Evolutionary conservation across 768 basidiomycete genomes (phyloP), one percentile per base, ranked within the genome.

Genomic region (Rubroboletus satanas): DNA sequence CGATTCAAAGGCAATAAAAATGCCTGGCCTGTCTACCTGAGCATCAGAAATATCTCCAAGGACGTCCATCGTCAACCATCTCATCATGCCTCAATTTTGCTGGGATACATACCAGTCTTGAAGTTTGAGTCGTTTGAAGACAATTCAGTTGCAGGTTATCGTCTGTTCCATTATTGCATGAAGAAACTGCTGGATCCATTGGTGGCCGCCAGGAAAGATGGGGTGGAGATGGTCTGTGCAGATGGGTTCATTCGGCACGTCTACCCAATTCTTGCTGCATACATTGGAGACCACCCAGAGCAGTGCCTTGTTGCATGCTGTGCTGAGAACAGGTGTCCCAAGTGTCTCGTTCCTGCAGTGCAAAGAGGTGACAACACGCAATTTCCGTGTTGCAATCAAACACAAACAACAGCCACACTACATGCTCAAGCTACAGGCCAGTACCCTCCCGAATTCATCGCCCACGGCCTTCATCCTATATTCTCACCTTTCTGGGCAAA

Each of bases 151-250:
- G 15, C 46, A 8, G 33, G 46, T 6, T 41, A 41, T 10, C 1
- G 1, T 0, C 3, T 41, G 6, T 41, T 41, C 3, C 39, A 41
- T 14, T 41, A 44, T 44, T 44, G 43, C 26, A 44, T 44, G 26
- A 28, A n/a, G 2, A 4, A 15, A 9, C 9, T 44, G 0, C 4
- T 44, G 2, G 9, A 44, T 1, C 26, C 26, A 2, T 9, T 44
- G 2, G 1, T 44, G 5, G 26, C 4, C 1, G 26, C 15, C 0
- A 26, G 43, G 0, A 5, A 1, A 2, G 17, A 28, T 1, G 43
- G 21, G 1, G 21, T 41, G 2, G 38, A 39, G 38, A 39, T 39
- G 38, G 18, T 39, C 0, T 39, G 38, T 6, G 17, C 26, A 1
- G 17, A 44, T 28, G 26, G 43, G 43, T 0, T 4, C 8, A 10